Evolutionary conservation across 208 protist species (phyloP).

Genomic region (Porcisia deanei): DNA sequence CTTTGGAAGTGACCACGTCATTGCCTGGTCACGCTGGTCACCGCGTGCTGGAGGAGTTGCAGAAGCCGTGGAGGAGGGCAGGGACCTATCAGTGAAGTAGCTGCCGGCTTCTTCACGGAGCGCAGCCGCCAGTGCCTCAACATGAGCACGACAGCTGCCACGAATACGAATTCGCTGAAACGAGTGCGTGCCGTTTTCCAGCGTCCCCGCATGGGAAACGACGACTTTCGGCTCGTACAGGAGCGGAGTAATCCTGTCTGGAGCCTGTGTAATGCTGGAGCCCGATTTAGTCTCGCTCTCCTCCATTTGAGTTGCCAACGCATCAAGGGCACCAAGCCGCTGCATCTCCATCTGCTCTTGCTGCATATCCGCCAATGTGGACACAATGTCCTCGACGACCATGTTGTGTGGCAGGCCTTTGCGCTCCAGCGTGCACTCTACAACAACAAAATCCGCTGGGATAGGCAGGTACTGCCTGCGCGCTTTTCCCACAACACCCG

Average conservation of each 20-base stretch:
- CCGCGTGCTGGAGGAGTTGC: background rate
- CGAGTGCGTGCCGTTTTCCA: slow-evolving; percentile 80
- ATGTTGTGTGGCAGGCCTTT: slow-evolving; percentile 82
- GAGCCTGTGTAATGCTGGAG: background rate
- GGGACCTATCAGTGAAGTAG: slow-evolving; percentile 63
- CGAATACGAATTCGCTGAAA: slow-evolving; percentile 89
- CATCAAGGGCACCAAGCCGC: slow-evolving; percentile 62
- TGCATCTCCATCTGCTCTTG: slow-evolving; percentile 66
- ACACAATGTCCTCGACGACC: slow-evolving; percentile 82
- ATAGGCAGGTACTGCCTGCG: slow-evolving; percentile 49
- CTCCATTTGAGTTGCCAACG: slow-evolving; percentile 25
- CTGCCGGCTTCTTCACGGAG: slow-evolving; percentile 44
- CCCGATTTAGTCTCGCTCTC: slow-evolving; percentile 5
- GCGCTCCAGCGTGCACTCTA: slow-evolving; percentile 83
- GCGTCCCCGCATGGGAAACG: slow-evolving; percentile 78
- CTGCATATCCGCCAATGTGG: slow-evolving; percentile 73
- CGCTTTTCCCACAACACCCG: background rate
- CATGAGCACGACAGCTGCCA: slow-evolving; percentile 78
- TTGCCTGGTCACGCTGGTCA: background rate
- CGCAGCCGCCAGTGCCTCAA: slow-evolving; percentile 62
- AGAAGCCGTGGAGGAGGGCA: slow-evolving; percentile 5
- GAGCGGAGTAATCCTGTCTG: slow-evolving; percentile 57
- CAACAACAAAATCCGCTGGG: slow-evolving; percentile 72
- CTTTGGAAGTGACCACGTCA: slow-evolving; percentile 16
- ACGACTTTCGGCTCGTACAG: slow-evolving; percentile 84